Base-by-base conservation (phyloP, 768 basidiomycete genomes). In the Rubroboletus pulcherrimus region DNA sequence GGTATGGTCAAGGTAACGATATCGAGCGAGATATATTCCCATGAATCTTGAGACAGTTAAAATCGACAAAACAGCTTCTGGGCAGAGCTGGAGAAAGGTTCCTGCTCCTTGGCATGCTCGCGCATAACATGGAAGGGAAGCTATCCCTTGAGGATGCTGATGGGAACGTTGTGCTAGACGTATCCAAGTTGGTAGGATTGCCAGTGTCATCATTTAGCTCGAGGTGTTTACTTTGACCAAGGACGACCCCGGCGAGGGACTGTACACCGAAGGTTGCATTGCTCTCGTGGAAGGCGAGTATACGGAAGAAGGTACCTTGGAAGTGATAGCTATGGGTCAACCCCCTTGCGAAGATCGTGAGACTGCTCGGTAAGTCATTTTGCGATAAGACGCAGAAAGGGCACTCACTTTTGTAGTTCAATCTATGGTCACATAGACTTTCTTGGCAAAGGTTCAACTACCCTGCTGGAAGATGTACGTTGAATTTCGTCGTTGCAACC, bases 401-500 rank as follows among this genome's bases (percentile, higher is more conserved):
- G 4, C 45, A 35, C 44, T 71, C 50, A 64, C 54, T 40, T 37
- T 47, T 41, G 10, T 66, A 95, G 93, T 60, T 92, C 89, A 39
- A 87, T 98, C 61, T 97, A 91, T 66, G 97, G 95, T 0, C 97
- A 98, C 66, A 86, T 98, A 31, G 97, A 99, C 70, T 97, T 98
- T 66, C 80, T 98, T 11, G 97, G 97, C n/a, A 86, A 89, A 63
- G 97, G 97, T 2, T 85, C 91, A 4, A 89, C 94, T 2, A 93
- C 95, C 2, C 72, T 93, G 21, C 74, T 89, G 6, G 95, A 98
- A 75, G 97, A 98, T 70, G 96, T 95, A 64, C 51, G 85, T 71
- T 43, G 46, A 12, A 48, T 21, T 26, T 40, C 4, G 37, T 35
- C 24, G 11, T 53, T 12, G n/a, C 29, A 3, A 39, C 21, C 15